phyloP scores from a whole-genome alignment of 805 yeast genomes.

The Metschnikowia borealis region DNA sequence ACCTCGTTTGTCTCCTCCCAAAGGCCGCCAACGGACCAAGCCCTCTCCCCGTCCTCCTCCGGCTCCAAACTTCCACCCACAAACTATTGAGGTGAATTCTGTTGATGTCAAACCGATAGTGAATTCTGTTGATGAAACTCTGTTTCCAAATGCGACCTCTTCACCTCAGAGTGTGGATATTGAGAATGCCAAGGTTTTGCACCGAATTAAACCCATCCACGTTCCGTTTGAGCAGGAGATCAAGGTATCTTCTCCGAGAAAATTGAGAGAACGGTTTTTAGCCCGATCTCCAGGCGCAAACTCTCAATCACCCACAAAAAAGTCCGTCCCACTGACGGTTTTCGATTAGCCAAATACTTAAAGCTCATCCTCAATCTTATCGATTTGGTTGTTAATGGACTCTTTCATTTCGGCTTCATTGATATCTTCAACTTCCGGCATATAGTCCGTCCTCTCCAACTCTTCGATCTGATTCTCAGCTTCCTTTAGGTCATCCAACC shows the following conservation, averaged over 20 bases:
- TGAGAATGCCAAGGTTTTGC: constrained; percentile 33
- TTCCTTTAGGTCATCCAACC: constrained; percentile 1
- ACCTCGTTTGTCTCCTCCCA: constrained; percentile 1
- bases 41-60: constrained; percentile 8
- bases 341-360: not conserved
- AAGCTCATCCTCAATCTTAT: constrained; percentile 18
- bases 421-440: constrained; percentile 9
- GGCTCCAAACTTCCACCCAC: constrained; percentile 7
- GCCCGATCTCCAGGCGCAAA: not conserved
- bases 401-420: constrained; percentile 17
- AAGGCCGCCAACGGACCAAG: not conserved
- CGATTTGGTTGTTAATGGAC: constrained; percentile 23
- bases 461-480: not conserved
- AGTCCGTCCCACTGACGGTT: not conserved
- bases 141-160: constrained; percentile 8
- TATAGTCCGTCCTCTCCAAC: not conserved
- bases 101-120: too few relatives aligned
- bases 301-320: not conserved
- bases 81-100: too few relatives aligned
- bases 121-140: not conserved
- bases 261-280: constrained; percentile 24
- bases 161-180: constrained; percentile 10
- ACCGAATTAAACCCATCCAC: constrained; percentile 34
- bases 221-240: constrained; percentile 33
- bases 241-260: constrained; percentile 28